phyloP scores from a whole-genome alignment of 768 basidiomycete species.

The Filobasidium floriforme region DNA sequence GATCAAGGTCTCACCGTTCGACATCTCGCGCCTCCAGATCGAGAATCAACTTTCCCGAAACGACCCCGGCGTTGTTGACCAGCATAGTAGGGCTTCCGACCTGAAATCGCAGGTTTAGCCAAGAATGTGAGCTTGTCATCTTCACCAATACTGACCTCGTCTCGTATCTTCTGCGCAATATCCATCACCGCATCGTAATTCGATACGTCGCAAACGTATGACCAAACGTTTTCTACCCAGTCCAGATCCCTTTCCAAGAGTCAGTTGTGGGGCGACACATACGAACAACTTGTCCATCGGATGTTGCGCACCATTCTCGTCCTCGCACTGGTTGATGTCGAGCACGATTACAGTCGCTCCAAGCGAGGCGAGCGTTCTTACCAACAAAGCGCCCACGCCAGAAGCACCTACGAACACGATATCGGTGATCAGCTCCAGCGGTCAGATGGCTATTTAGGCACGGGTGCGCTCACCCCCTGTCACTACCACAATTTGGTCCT shows the following conservation, averaged over 20 bases:
- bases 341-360: slow-evolving; percentile 78
- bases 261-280: background rate
- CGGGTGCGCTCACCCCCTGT: slow-evolving; percentile 75
- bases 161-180: slow-evolving; percentile 62
- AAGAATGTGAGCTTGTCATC: slow-evolving; percentile 2
- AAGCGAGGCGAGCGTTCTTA: slow-evolving; percentile 74
- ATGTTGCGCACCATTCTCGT: background rate
- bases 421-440: background rate
- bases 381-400: slow-evolving; percentile 79
- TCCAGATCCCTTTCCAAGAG: background rate
- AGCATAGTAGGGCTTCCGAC: slow-evolving; percentile 81
- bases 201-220: slow-evolving; percentile 86
- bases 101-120: slow-evolving; percentile 46
- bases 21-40: slow-evolving; percentile 73
- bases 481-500: slow-evolving; percentile 76
- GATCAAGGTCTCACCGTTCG: slow-evolving; percentile 60
- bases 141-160: slow-evolving; percentile 58
- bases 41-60: slow-evolving; percentile 76
- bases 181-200: slow-evolving; percentile 75
- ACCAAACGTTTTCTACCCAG: slow-evolving; percentile 62
- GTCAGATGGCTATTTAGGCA: background rate
- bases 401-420: slow-evolving; percentile 58
- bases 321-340: slow-evolving; percentile 56
- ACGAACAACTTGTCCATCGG: background rate
- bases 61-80: slow-evolving; percentile 91